Conservation (phyloP, 2,329 filamentous ascomycete genomes). For the Akanthomyces uredinophilus region DNA sequence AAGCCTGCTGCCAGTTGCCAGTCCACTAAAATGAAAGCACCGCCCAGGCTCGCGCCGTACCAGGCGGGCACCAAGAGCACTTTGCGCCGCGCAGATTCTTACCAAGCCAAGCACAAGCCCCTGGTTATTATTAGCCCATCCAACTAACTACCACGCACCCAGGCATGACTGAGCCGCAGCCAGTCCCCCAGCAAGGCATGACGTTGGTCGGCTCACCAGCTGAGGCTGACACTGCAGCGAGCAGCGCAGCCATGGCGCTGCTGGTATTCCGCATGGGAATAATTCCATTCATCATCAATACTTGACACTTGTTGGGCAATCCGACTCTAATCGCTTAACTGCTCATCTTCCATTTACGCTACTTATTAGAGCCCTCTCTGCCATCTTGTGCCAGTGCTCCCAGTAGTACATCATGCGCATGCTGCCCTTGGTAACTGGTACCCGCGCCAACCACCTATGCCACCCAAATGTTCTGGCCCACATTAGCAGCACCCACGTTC, state of each 20-base stretch:
- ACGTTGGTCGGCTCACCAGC: background rate
- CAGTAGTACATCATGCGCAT: too few species aligned
- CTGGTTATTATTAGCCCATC: background rate
- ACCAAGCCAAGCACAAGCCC: background rate
- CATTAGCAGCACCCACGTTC: too few species aligned
- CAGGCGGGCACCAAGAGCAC: background rate
- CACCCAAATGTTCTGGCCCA: too few species aligned
- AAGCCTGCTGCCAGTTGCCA: too few species aligned
- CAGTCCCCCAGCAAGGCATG: background rate
- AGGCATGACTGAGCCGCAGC: background rate
- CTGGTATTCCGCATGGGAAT: background rate
- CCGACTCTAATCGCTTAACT: background rate
- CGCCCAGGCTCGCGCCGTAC: background rate
- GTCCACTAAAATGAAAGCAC: background rate
- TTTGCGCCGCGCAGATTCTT: background rate
- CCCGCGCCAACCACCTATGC: too few species aligned
- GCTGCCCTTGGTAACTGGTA: too few species aligned
- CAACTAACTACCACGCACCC: too few species aligned
- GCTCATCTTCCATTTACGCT: background rate
- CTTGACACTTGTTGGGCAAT: background rate
- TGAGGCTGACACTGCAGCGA: background rate
- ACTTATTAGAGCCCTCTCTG: background rate
- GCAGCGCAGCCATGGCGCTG: background rate
- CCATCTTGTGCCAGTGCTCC: too few species aligned
- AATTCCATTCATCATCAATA: background rate